Conservation (phyloP, 1,284 basidiomycete genomes). For the Papiliotrema fonsecae region DNA sequence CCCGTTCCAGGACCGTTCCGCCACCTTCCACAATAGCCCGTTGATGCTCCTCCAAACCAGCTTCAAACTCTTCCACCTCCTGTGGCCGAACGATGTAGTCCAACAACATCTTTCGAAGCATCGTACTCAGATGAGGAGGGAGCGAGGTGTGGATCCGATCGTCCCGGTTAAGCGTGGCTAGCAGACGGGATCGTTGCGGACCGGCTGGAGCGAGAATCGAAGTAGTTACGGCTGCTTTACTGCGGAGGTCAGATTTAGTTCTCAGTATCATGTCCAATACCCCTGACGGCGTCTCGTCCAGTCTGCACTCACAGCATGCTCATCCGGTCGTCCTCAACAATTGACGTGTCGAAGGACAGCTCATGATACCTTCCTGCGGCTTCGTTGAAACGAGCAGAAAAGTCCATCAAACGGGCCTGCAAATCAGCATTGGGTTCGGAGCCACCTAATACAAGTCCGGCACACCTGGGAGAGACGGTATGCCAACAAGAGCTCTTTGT, state of each 20-base stretch:
- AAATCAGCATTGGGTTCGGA: neutral
- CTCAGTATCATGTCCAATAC: neutral
- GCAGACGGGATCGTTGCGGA: conserved; percentile 84
- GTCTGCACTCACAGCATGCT: conserved; percentile 67
- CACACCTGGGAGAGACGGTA: conserved; percentile 73
- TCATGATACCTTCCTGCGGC: conserved; percentile 95
- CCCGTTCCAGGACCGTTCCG: conserved; percentile 91
- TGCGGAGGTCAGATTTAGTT: conserved; percentile 36
- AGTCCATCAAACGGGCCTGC: conserved; percentile 84
- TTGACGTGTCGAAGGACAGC: conserved; percentile 76
- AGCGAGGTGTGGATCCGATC: conserved; percentile 71
- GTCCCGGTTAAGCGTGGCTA: conserved; percentile 89
- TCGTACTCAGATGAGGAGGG: conserved; percentile 57
- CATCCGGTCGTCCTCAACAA: conserved; percentile 83
- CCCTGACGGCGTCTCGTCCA: neutral
- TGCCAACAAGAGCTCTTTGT: conserved; percentile 70
- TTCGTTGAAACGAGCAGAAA: conserved; percentile 83
- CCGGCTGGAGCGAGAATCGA: conserved; percentile 97
- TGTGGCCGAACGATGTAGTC: conserved; percentile 87
- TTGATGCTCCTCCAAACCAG: conserved; percentile 83
- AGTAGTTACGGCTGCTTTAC: conserved; percentile 85
- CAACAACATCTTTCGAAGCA: conserved; percentile 94
- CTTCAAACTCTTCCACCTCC: conserved; percentile 86
- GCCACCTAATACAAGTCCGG: neutral
- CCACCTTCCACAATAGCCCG: conserved; percentile 74